Percentiles rank a stretch among this genome's conserved stretches.
Conservation (phyloP, 176 grass and related monocot genomes). For the Lolium multiflorum region DNA sequence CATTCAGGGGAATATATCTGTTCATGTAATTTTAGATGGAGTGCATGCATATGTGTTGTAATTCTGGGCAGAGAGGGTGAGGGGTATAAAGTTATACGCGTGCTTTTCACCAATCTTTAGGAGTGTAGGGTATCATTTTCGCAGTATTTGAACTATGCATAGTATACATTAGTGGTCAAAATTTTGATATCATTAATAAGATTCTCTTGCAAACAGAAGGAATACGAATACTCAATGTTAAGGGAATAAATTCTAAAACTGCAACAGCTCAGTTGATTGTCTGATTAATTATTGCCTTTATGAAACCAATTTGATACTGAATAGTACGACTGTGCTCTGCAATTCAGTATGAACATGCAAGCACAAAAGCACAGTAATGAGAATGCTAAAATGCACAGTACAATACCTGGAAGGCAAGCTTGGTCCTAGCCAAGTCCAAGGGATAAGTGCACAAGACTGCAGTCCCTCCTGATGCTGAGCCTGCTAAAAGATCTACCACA, state of each 20-base stretch:
- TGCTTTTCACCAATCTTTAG: background rate
- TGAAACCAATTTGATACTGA: background rate
- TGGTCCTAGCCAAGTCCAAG: slow-evolving; percentile 91
- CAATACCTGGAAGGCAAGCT: slow-evolving; percentile 92
- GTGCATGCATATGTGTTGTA: background rate
- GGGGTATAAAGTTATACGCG: background rate
- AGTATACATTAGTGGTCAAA: background rate
- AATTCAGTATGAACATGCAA: slow-evolving; percentile 13
- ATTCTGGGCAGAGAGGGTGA: background rate
- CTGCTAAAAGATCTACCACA: slow-evolving; percentile 87
- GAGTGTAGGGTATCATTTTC: background rate
- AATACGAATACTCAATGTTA: background rate
- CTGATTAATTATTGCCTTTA: slow-evolving; percentile 14
- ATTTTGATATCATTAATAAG: background rate
- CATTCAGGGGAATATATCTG: background rate
- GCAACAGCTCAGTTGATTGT: background rate
- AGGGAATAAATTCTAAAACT: background rate
- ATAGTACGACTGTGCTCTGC: background rate
- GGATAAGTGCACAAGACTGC: slow-evolving; percentile 97
- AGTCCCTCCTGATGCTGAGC: slow-evolving; percentile 88
- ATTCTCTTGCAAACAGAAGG: background rate
- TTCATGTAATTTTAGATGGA: background rate
- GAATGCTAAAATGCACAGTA: slow-evolving; percentile 7
- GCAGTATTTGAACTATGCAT: background rate
- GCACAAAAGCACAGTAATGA: background rate